Percentiles rank a stretch among this genome's conserved stretches.
phyloP scores from a whole-genome alignment of 2,329 filamentous ascomycete genomes.

The Pseudogymnoascus sp. region DNA sequence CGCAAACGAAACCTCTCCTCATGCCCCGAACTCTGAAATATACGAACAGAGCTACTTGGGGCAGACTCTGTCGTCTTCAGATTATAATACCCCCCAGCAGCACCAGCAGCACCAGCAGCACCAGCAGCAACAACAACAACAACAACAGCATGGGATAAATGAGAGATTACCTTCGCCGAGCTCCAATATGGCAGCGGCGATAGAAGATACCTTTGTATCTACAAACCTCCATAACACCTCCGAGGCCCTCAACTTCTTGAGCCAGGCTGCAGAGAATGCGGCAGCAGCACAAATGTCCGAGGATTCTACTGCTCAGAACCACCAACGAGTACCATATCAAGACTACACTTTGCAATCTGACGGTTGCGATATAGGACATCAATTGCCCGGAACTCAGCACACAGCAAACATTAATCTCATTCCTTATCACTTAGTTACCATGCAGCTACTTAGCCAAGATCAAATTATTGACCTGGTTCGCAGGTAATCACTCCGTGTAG shows the following conservation, averaged over 20 bases:
- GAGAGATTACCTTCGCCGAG: neutral
- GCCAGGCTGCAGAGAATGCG: constrained; percentile 32
- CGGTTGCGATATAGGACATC: neutral
- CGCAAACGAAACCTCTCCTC: neutral
- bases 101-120: neutral
- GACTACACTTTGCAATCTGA: neutral
- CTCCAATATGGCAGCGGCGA: constrained; percentile 17
- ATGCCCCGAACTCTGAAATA: neutral
- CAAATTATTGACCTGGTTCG: neutral
- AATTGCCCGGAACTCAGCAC: neutral
- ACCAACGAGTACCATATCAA: neutral
- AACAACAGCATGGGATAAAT: neutral
- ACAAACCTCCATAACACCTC: constrained; percentile 36
- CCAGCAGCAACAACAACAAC: neutral
- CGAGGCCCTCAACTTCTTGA: constrained; percentile 34
- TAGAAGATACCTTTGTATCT: constrained; percentile 35
- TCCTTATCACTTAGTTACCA: neutral
- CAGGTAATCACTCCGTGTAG: neutral
- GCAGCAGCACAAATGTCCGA: constrained; percentile 14
- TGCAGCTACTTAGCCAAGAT: neutral
- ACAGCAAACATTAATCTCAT: neutral
- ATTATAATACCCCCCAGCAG: neutral
- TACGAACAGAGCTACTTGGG: neutral
- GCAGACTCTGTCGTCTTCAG: neutral
- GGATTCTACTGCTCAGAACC: neutral